Percentiles rank a stretch among this genome's conserved stretches.
phyloP scores from a whole-genome alignment of 768 basidiomycete genomes.

The Pulveroboletus sp. region DNA sequence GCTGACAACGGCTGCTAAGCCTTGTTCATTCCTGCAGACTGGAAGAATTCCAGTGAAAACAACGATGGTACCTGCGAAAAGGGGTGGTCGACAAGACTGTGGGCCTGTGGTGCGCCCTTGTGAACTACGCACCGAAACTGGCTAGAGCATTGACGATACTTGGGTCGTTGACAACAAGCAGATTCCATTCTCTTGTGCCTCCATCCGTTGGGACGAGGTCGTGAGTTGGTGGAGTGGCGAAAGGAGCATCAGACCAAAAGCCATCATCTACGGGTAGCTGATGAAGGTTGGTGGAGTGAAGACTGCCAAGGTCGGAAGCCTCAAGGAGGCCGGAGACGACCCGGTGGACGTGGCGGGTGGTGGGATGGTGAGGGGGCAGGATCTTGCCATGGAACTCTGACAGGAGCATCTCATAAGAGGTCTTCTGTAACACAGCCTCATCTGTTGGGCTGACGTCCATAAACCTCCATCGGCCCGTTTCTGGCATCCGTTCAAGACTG shows the following conservation, averaged over 20 bases:
- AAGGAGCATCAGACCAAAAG: slow-evolving; percentile 24
- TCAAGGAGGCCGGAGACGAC: slow-evolving; percentile 69
- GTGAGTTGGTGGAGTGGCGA: slow-evolving; percentile 1
- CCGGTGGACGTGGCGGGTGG: slow-evolving; percentile 63
- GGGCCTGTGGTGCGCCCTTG: neutral
- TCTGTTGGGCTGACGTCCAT: slow-evolving; percentile 67
- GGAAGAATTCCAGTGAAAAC: slow-evolving; percentile 91
- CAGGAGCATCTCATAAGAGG: slow-evolving; percentile 41
- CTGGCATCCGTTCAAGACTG: slow-evolving; percentile 81
- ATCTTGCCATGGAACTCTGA: slow-evolving; percentile 50
- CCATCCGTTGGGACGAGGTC: slow-evolving; percentile 14
- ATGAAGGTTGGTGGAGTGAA: slow-evolving; percentile 28
- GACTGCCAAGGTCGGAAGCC: slow-evolving; percentile 67
- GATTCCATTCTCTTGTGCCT: slow-evolving; percentile 51
- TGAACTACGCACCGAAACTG: slow-evolving; percentile 48
- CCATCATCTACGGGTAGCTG: slow-evolving; percentile 11
- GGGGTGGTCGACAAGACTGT: neutral
- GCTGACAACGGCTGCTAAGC: slow-evolving; percentile 78
- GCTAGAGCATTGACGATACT: slow-evolving; percentile 78
- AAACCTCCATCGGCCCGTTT: slow-evolving; percentile 87
- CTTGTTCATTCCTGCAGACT: slow-evolving; percentile 72
- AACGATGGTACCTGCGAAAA: slow-evolving; percentile 60
- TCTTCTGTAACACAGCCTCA: slow-evolving; percentile 54
- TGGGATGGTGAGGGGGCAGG: slow-evolving; percentile 64
- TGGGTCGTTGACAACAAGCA: slow-evolving; percentile 75